Evolutionary conservation across 495 filamentous ascomycete species (phyloP), one percentile per base, ranked within the genome.

Genomic region (Niebla homalea): DNA sequence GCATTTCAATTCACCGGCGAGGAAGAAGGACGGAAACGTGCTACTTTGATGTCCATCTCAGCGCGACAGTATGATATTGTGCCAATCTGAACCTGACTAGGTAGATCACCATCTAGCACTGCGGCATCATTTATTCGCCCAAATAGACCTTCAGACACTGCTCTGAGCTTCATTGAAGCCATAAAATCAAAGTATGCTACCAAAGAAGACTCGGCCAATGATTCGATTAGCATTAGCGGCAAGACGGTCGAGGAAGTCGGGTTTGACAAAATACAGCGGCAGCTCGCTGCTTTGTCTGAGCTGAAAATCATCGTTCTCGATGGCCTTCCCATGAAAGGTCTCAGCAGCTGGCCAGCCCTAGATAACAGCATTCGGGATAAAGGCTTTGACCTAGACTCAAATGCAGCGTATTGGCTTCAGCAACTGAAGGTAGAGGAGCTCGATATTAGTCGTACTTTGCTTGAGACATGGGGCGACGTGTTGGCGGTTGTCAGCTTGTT

Each of bases 241-340:
- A 98, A 98, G 63, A 75, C 92, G 21, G 89, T 85, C 19, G 85
- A 98, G 67, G 93, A 97, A 68, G 78, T 98, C 20, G 92, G 92
- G 39, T 97, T 97, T 61, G 89, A 93, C 48, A 95, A 95, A 70
- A 89, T 94, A 54, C 73, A 84, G 22, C 75, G 75, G 52, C 76
- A 89, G 65, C 79, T 88, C 48, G 81, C 86, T 2, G 74, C 84
- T 61, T 70, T 97, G 20, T 67, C 80, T 42, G 84, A 89, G 58
- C 71, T 97, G 51, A 78, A 73, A 49, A 79, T 88, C 52, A 83
- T 95, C 37, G 68, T 96, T 15, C 72, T 98, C 4, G 89, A 97
- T 67, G 81, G 82, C 2, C 59, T 84, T 51, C 67, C 70, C 29
- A 77, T 96, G 39, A 68, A 64, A 10, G 66, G 68, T 14, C 56